Conservation (phyloP, 2,329 filamentous ascomycete species). For the Fragosphaeria purpurea region DNA sequence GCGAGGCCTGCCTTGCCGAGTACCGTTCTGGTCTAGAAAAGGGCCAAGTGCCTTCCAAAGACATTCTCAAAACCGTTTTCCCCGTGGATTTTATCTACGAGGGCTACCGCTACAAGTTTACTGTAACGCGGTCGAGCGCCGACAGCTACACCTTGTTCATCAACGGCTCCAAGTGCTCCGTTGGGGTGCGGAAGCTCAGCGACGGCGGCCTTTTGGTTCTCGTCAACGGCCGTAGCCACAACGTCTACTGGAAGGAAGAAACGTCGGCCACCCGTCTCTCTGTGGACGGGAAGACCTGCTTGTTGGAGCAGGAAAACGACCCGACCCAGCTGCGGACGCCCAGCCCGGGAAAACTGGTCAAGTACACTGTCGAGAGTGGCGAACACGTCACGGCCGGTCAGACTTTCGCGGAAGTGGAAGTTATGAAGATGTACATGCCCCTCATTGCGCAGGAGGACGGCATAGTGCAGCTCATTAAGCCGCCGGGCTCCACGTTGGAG, state of each 20-base stretch:
- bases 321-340: slow-evolving; percentile 93
- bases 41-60: slow-evolving; percentile 93
- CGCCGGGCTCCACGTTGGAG: slow-evolving; percentile 93
- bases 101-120: slow-evolving; percentile 94
- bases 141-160: slow-evolving; percentile 98
- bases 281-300: slow-evolving; percentile 94
- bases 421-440: slow-evolving; percentile 99
- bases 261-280: slow-evolving; percentile 90
- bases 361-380: slow-evolving; percentile 93
- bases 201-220: slow-evolving; percentile 90
- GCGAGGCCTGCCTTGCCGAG: slow-evolving; percentile 76
- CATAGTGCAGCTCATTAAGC: slow-evolving; percentile 96
- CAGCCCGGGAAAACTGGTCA: slow-evolving; percentile 94
- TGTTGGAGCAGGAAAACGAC: slow-evolving; percentile 98
- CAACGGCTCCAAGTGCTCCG: slow-evolving; percentile 92
- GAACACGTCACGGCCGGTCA: slow-evolving; percentile 87
- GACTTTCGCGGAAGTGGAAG: slow-evolving; percentile 92
- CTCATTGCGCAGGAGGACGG: slow-evolving; percentile 90
- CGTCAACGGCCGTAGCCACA: slow-evolving; percentile 87
- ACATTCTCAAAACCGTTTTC: slow-evolving; percentile 96
- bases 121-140: slow-evolving; percentile 78
- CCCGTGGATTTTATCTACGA: slow-evolving; percentile 98
- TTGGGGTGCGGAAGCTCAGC: slow-evolving; percentile 84
- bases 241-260: slow-evolving; percentile 99
- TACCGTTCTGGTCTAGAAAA: slow-evolving; percentile 87